Evolutionary conservation across 1,284 basidiomycete species (phyloP).

Genomic region (Pterula multifida): DNA sequence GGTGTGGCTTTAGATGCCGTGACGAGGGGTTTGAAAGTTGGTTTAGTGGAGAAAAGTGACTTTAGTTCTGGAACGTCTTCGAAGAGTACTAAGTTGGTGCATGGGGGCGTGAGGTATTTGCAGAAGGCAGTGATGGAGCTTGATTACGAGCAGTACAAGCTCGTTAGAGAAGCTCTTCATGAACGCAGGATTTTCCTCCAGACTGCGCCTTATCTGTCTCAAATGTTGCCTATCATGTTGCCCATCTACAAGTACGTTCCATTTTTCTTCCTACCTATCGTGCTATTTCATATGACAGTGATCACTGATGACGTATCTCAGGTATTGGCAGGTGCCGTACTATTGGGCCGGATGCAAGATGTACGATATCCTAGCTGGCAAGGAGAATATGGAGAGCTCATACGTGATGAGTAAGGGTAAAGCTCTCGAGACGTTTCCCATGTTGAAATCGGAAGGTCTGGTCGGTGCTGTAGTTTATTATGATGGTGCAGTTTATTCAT

Average conservation of each 20-base stretch:
- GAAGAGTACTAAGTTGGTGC: constrained; percentile 95
- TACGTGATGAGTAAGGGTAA: constrained; percentile 93
- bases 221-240: constrained; percentile 91
- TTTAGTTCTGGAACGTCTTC: constrained; percentile 93
- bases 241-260: constrained; percentile 72
- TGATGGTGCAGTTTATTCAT: constrained; percentile 47
- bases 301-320: constrained; percentile 17
- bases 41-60: constrained; percentile 89
- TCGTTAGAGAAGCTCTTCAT: constrained; percentile 87
- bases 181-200: constrained; percentile 92
- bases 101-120: constrained; percentile 94
- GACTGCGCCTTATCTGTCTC: constrained; percentile 88
- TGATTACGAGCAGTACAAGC: constrained; percentile 95
- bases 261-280: constrained; percentile 1
- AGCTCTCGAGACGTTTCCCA: constrained; percentile 90
- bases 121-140: constrained; percentile 95
- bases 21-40: constrained; percentile 84
- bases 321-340: constrained; percentile 94
- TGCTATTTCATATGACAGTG: constrained; percentile 10
- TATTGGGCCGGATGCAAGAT: constrained; percentile 94
- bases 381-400: constrained; percentile 93
- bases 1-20: constrained; percentile 93
- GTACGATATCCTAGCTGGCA: constrained; percentile 92
- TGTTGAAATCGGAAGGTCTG: constrained; percentile 88
- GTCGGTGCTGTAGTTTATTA: constrained; percentile 96